Base-by-base conservation (phyloP, 805 yeast genomes). In the Myxozyma mucilagina region DNA sequence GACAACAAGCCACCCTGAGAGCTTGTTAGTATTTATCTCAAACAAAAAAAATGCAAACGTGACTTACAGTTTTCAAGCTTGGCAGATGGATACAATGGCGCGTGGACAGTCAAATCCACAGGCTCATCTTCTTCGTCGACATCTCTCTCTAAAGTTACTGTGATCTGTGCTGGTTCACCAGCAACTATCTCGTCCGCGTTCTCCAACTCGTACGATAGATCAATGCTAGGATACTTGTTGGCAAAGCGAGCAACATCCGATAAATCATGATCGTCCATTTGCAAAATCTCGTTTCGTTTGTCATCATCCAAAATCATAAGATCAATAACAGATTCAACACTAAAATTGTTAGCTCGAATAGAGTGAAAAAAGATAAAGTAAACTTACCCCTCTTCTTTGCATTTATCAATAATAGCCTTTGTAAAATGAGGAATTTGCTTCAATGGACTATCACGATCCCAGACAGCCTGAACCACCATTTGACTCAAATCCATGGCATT, bases 201-300 rank as follows among this genome's bases (percentile, higher is more conserved):
- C 24, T 80, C 82, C 4, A 87, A 54, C 38, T 80, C 78, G 68
- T 84, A 86, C 2, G 82, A 76, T 63, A 76, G 65, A 53, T 93
- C 97, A 57, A 94, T 78, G 70, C 88, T 89, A 13, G 99, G 99
- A 73, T 88, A 94, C 63, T 82, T 84, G 74, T 94, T 94, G 56
- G 91, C 96, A 77, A 93, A 94, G 16, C 84, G 84, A 0, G 97
- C 97, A 53, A 93, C 91, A 29, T 78, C 79, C 43, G 79, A 77
- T 67, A 92, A 64, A 47, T 77, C 75, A 1, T 71, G 72, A 1
- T 81, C 83, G 10, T 78, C 74, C 64, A 86, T 75, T 20, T 82
- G 84, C 61, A 93, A 75, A 1, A 92, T 75, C 13, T 80, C 79
- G 55, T 82, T 85, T 72, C 89, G 57, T 67, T 59, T 57, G 62